Base-by-base conservation (phyloP, 2,329 filamentous ascomycete genomes). In the Fusarium sp. region DNA sequence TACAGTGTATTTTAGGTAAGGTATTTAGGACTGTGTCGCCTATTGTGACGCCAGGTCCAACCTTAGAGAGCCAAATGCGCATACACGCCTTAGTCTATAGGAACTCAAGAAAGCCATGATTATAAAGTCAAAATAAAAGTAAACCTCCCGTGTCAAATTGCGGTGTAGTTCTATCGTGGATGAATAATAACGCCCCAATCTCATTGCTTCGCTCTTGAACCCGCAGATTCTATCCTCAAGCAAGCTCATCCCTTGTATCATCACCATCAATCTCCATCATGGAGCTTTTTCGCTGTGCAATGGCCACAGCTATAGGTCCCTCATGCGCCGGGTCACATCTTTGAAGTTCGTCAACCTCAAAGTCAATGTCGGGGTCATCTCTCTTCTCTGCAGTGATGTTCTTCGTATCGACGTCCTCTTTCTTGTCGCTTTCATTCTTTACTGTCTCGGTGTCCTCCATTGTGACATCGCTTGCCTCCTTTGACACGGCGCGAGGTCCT, bases 221-320 rank as follows among this genome's bases (percentile, higher is more conserved):
- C 45, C 36, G 14, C 44, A 22, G 26, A 41, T 55, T 44, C 28
- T 42, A 32, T 41, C 24, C 22, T 54, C 36, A 55, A 47, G 42
- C 62, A 56, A 54, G 47, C 45, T 70, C 69, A 42, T 62, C 57
- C 41, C 55, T 63, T 28, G 55, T 42, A 36, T 62, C 51, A 30
- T 66, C 55, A 9, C 48, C 65, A 47, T 75, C 73, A 24, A 74
- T 42, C 28, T 76, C 73, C 63, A 72, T 68, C 30, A 24, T 51
- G 22, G 50, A 61, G 30, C 54, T 39, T 39, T 55, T 65, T 51
- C 18, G 47, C 30, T 63, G 57, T 18, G 51, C 44, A 58, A 32
- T 39, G 28, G 44, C 30, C 56, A 50, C 36, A 34, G 39, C 44
- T 20, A 28, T 68, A 36, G 51, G 54, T 41, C 44, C 41, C 32